Base-by-base conservation (phyloP, 768 basidiomycete genomes). In the Lentinula boryana region DNA sequence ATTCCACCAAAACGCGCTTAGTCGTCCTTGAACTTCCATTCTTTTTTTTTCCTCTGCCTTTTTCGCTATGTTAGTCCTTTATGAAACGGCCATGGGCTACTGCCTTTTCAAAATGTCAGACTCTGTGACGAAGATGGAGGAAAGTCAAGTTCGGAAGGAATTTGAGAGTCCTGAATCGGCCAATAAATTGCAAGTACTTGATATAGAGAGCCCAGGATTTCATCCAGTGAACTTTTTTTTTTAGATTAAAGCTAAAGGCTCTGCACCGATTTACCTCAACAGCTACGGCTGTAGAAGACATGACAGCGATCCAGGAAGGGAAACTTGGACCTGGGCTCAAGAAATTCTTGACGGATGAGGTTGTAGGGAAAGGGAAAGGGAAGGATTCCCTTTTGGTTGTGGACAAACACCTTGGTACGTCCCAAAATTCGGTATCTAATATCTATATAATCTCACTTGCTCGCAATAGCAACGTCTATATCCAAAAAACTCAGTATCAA, bases 251-350 rank as follows among this genome's bases (percentile, higher is more conserved):
- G 75, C 78, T 99, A 60, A 94, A 95, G 73, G 93, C 94, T 38
- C 78, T 98, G 54, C 97, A 99, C 76, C 91, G 94, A 56, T 99
- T 99, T 75, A 90, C 89, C 21, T 96, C 95, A 36, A 99, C 97
- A 15, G 97, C 94, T 27, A 87, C 87, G 12, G 97, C 97, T 21
- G 96, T 99, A 10, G 97, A 98, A 76, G 97, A 99, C 72, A 86
- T 98, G 66, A 92, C 93, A 31, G 87, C 95, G 7, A 77, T 98
- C 32, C 93, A 96, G 72, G 88, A 87, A 50, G 95, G 96, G 65
- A 95, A 98, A 77, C 70, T 98, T 27, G 93, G 92, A 46, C 96
- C 96, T 72, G 88, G 89, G 6, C 77, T 98, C 65, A 95, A 95
- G 76, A 87, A 97, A 71, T 98, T 98, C 79, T 75, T 99, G 68